Conservation (phyloP, 495 filamentous ascomycete genomes). For the Tuber aestivum region DNA sequence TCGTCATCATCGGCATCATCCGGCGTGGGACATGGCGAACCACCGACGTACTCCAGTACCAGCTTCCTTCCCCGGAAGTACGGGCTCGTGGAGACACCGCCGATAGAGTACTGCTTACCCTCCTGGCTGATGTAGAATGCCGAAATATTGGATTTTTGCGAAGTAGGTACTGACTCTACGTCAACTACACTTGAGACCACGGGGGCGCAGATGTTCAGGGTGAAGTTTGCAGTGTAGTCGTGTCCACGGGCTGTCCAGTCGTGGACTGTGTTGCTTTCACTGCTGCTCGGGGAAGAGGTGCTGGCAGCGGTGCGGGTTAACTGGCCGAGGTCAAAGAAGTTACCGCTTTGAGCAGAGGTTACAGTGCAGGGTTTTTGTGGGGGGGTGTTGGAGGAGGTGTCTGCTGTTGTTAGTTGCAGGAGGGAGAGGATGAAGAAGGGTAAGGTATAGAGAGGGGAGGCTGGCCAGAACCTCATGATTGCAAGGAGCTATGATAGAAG, state of each 20-base stretch:
- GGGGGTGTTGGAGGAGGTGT: conserved; percentile 28
- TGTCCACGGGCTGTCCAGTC: conserved; percentile 81
- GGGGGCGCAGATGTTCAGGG: conserved; percentile 84
- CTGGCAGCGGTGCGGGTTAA: conserved; percentile 54
- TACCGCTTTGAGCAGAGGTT: conserved; percentile 62
- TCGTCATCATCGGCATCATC: conserved; percentile 9
- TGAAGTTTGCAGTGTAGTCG: conserved; percentile 86
- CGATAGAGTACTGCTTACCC: conserved; percentile 74
- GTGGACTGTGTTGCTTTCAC: conserved; percentile 31
- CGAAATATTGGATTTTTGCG: conserved; percentile 69
- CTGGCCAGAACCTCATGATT: conserved; percentile 33
- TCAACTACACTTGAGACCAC: conserved; percentile 71
- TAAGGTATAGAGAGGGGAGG: conserved; percentile 18
- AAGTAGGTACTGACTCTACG: conserved; percentile 58
- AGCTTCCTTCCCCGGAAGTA: conserved; percentile 83
- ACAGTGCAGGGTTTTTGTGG: conserved; percentile 63
- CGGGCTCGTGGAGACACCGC: conserved; percentile 61
- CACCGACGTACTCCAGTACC: conserved; percentile 82
- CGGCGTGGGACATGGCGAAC: conserved; percentile 63
- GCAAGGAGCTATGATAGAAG: conserved; percentile 3
- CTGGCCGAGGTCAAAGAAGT: conserved; percentile 84
- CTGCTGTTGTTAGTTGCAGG: conserved; percentile 11
- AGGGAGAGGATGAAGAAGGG: conserved; percentile 16
- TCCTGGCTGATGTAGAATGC: conserved; percentile 70
- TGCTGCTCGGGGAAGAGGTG: conserved; percentile 40